Evolutionary conservation across 2,329 filamentous ascomycete genomes (phyloP), one percentile per base, ranked within the genome.

Genomic region (Stagonosporopsis chrysanthemi): DNA sequence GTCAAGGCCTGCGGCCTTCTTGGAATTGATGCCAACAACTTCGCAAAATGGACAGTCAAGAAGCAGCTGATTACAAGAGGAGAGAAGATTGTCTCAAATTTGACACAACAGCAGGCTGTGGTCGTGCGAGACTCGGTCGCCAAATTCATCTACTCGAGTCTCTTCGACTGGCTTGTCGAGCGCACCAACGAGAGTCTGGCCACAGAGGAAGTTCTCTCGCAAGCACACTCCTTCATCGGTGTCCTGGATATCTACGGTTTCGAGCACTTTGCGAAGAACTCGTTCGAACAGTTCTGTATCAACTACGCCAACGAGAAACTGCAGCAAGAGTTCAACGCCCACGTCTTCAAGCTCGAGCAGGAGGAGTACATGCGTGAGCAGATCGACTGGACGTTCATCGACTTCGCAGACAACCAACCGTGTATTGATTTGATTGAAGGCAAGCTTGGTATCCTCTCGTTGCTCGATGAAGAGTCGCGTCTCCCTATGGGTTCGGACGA

Each of bases 261-360:
- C 73, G 95, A 99, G 78, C 95, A 98, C 79, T 99, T 99, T 73
- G 94, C 95, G 61, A 98, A 97, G 83, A 99, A 99, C 81, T 99
- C 95, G 0, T 99, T 99, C 71, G 95, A 99, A 77, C 95, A 99
- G 77, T 99, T 99, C 79, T 99, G 95, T 80, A 99, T 99, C 85
- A 99, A 99, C 79, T 99, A 99, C 73, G 95, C 95, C 79, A 99
- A 99, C 78, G 95, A 99, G 79, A 99, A 99, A 80, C 82, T 99
- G 52, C 95, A 99, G 76, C 95, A 99, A 77, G 94, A 98, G 76
- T 99, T 99, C 83, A 99, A 99, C 79, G 92, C 96, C 75, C 95
- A 99, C 73, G 95, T 99, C 33, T 99, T 99, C 86, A 97, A 98
- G 78, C 86, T 99, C 22, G 95, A 99, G 77, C 95, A 99, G 76